A percentile compares a stretch with the other conserved stretches of the same genome.
Conservation (phyloP, 306 rosid genomes). For the Dalbergia cochinchinensis region DNA sequence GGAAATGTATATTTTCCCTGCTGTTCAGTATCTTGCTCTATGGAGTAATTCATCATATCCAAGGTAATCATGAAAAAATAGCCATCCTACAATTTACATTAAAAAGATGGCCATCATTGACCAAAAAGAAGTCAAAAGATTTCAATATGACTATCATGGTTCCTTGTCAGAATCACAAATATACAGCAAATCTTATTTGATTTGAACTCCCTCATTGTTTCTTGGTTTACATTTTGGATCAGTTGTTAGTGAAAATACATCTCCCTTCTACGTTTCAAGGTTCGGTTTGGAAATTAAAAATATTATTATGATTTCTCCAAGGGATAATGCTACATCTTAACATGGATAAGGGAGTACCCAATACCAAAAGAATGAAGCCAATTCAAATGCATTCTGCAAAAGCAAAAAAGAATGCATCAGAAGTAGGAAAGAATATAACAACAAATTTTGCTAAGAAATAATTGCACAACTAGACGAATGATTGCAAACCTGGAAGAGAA, state of each 20-base stretch:
- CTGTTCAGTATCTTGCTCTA: slow-evolving; percentile 4
- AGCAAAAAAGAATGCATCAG: slow-evolving; percentile 32
- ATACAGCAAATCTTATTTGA: not conserved
- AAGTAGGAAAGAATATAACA: slow-evolving; percentile 29
- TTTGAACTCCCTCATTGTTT: not conserved
- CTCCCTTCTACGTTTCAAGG: not conserved
- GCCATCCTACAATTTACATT: not conserved
- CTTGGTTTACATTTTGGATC: slow-evolving; percentile 3
- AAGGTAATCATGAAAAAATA: not conserved
- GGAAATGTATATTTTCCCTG: slow-evolving; percentile 6
- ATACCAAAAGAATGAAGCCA: slow-evolving; percentile 99
- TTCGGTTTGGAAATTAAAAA: slow-evolving; percentile 28
- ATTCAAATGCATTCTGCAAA: slow-evolving; percentile 91
- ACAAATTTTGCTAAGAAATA: slow-evolving; percentile 16
- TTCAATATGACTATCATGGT: not conserved
- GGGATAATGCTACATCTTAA: slow-evolving; percentile 28
- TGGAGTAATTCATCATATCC: not conserved
- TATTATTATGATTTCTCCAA: slow-evolving; percentile 12
- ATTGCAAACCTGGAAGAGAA: slow-evolving; percentile 86
- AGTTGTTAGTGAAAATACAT: not conserved
- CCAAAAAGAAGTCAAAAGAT: not conserved
- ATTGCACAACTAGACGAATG: slow-evolving; percentile 33
- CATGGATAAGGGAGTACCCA: slow-evolving; percentile 77
- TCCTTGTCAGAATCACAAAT: not conserved
- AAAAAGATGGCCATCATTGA: not conserved